A percentile compares a stretch with the other conserved stretches of the same genome.
phyloP scores from a whole-genome alignment of 1,284 basidiomycete species.

The Ustilago cynodontis region DNA sequence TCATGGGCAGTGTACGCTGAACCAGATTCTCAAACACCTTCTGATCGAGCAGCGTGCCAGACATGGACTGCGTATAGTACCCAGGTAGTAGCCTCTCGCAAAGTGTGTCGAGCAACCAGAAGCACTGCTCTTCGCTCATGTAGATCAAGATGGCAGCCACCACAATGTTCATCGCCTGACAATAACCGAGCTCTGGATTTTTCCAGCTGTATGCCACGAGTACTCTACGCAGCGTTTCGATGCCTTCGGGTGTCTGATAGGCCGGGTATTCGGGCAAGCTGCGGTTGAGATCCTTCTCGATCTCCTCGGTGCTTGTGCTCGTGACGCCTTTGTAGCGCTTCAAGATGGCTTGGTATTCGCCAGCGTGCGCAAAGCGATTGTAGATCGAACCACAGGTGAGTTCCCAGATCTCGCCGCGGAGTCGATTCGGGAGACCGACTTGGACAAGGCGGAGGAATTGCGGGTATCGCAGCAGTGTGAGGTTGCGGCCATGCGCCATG shows the following conservation, averaged over 20 bases:
- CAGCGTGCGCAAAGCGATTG: conserved; percentile 88
- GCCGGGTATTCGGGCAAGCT: conserved; percentile 68
- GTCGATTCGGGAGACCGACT: conserved; percentile 92
- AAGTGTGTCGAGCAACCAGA: conserved; percentile 95
- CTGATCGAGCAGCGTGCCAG: conserved; percentile 96
- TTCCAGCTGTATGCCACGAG: conserved; percentile 96
- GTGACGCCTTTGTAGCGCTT: conserved; percentile 83
- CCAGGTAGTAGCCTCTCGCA: conserved; percentile 95
- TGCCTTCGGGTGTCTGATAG: conserved; percentile 64
- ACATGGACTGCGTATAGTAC: conserved; percentile 98
- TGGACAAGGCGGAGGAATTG: conserved; percentile 96
- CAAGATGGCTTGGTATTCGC: conserved; percentile 84
- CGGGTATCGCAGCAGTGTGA: conserved; percentile 93
- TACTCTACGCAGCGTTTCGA: conserved; percentile 82
- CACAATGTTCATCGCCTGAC: conserved; percentile 78
- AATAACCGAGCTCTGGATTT: conserved; percentile 81
- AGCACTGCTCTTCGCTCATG: conserved; percentile 98
- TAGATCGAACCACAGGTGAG: conserved; percentile 90
- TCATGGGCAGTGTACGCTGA: conserved; percentile 78
- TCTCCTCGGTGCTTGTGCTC: conserved; percentile 94
- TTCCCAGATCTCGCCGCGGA: conserved; percentile 99
- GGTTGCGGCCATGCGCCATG: conserved; percentile 82
- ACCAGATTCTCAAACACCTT: conserved; percentile 98
- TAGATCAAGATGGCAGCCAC: conserved; percentile 90
- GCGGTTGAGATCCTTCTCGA: conserved; percentile 97